Percentiles rank a stretch among this genome's conserved stretches.
Conservation (phyloP, 257 asterid species). For the Solanum paucissectum region DNA sequence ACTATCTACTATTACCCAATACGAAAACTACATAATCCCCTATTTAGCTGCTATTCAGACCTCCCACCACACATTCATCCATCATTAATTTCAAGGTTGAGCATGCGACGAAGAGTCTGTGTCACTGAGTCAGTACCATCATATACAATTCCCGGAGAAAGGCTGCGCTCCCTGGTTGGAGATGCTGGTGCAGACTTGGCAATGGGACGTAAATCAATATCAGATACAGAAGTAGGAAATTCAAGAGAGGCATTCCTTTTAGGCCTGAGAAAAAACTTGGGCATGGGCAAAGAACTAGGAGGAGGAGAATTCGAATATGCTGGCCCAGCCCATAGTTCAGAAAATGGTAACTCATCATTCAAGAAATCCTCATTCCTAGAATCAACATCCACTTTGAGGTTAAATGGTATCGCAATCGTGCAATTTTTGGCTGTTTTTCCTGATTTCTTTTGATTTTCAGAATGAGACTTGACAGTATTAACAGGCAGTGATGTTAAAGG, state of each 20-base stretch:
- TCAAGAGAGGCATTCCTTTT: constrained; percentile 72
- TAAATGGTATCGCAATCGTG: constrained; percentile 23
- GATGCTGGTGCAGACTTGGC: constrained; percentile 32
- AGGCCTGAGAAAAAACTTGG: constrained; percentile 59
- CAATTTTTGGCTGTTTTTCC: constrained; percentile 23
- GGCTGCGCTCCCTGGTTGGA: constrained; percentile 53
- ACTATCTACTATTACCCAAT: constrained; percentile 24
- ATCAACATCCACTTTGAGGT: constrained; percentile 18
- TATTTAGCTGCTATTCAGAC: constrained; percentile 31
- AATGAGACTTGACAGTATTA: background rate
- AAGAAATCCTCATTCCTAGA: background rate
- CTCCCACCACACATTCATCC: constrained; percentile 33
- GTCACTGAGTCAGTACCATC: constrained; percentile 62
- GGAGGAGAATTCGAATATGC: constrained; percentile 88
- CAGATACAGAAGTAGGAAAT: constrained; percentile 34
- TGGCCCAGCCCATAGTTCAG: constrained; percentile 98
- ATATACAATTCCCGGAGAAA: constrained; percentile 29
- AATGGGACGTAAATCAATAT: constrained; percentile 28
- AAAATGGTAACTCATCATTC: constrained; percentile 23
- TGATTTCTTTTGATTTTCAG: constrained; percentile 17
- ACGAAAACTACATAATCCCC: constrained; percentile 14
- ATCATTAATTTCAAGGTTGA: constrained; percentile 69
- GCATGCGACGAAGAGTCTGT: constrained; percentile 85
- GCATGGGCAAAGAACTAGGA: constrained; percentile 90
- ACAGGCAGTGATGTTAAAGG: constrained; percentile 19